Evolutionary conservation across 75 land plant genomes (phyloP).

Genomic region (Cupressus sempervirens): DNA sequence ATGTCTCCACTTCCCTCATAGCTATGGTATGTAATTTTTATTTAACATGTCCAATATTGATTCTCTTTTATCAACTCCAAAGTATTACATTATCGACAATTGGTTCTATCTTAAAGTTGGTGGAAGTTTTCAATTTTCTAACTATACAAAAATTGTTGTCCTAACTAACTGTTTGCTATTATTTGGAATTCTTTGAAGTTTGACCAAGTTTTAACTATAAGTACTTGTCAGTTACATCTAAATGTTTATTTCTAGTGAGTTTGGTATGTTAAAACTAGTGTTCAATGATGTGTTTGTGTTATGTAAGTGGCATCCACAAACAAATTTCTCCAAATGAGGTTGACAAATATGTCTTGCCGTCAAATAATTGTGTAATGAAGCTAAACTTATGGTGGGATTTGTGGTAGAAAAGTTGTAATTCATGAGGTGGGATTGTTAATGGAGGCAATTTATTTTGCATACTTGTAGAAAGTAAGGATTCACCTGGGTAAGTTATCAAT

Average conservation of each 20-base stretch:
- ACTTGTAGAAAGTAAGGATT: not conserved
- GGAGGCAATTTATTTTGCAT: not conserved
- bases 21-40: constrained; percentile 3
- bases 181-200: not conserved
- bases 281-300: not conserved
- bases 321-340: not conserved
- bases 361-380: not conserved
- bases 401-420: not conserved
- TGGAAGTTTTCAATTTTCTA: not conserved
- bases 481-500: not conserved
- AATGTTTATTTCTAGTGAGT: not conserved
- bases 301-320: not conserved
- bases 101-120: not conserved
- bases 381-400: not conserved
- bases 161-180: not conserved
- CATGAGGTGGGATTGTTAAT: not conserved
- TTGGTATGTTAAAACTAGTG: not conserved
- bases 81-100: not conserved
- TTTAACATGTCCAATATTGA: not conserved
- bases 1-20: constrained; percentile 1
- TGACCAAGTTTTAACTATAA: not conserved
- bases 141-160: not conserved
- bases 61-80: not conserved
- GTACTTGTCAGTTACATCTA: not conserved
- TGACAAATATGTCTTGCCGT: not conserved